A percentile compares a stretch with the other conserved stretches of the same genome.
Conservation (phyloP, 2,329 filamentous ascomycete genomes). For the Alternaria metachromatica region DNA sequence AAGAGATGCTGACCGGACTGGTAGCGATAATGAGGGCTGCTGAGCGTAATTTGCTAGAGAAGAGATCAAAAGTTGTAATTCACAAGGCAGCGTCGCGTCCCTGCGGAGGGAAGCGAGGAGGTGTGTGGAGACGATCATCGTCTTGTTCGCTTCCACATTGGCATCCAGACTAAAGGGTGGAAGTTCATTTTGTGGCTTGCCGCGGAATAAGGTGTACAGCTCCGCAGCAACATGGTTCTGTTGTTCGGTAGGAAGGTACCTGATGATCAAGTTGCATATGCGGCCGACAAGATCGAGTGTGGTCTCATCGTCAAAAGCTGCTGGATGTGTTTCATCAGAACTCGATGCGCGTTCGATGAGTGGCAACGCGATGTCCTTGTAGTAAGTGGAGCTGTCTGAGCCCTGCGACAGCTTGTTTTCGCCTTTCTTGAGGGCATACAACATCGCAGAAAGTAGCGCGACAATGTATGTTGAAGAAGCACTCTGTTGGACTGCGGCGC, state of each 20-base stretch:
- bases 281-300: conserved; percentile 67
- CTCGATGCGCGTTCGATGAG: conserved; percentile 49
- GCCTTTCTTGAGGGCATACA: conserved; percentile 66
- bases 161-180: conserved; percentile 43
- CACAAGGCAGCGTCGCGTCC: conserved; percentile 42
- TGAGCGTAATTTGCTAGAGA: conserved; percentile 49
- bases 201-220: conserved; percentile 60
- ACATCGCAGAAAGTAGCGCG: conserved; percentile 65
- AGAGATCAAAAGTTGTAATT: conserved; percentile 41
- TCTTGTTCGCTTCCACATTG: conserved; percentile 49
- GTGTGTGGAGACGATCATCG: conserved; percentile 64
- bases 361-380: conserved; percentile 55
- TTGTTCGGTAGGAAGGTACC: conserved; percentile 58
- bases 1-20: conserved; percentile 45
- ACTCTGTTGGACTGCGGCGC: conserved; percentile 61
- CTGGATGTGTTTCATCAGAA: conserved; percentile 37
- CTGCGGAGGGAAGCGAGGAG: conserved; percentile 59
- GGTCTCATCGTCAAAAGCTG: conserved; percentile 54
- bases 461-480: conserved; percentile 62
- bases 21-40: conserved; percentile 31
- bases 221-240: conserved; percentile 61
- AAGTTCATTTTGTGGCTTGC: conserved; percentile 31
- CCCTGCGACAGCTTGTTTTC: conserved; percentile 58
- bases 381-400: conserved; percentile 50
- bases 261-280: conserved; percentile 65